These are phyloP conservation scores for Blastobotrys attinorum DNA, from an alignment of 805 yeast species.

Conservation along the genomic window DNA sequence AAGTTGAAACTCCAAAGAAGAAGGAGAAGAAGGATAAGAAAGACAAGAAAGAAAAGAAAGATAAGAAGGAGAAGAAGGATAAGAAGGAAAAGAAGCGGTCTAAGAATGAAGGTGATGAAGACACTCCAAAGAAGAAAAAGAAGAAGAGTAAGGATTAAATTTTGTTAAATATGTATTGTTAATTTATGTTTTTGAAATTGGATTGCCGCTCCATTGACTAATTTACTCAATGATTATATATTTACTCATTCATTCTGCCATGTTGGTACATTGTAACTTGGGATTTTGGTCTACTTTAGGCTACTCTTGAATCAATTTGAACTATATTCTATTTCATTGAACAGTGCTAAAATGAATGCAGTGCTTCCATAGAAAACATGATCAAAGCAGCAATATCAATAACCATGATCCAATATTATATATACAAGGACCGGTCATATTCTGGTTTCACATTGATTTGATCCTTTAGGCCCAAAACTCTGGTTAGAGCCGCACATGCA, in stretches of 20 bases:
- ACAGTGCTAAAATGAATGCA: too few relatives aligned
- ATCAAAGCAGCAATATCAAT: too few relatives aligned
- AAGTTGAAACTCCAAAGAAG: constrained; percentile 39
- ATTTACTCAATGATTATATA: too few relatives aligned
- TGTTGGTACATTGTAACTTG: too few relatives aligned
- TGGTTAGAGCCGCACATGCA: constrained; percentile 4
- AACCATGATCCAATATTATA: neutral
- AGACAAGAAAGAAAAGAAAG: constrained; percentile 46
- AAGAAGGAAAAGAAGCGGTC: constrained; percentile 18
- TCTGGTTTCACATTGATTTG: neutral
- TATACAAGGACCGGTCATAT: neutral
- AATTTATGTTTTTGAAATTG: constrained; percentile 1
- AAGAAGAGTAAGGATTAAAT: constrained; percentile 11
- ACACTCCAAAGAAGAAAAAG: constrained; percentile 18
- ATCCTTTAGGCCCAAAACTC: neutral
- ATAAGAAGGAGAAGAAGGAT: constrained; percentile 16
- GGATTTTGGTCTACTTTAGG: too few relatives aligned
- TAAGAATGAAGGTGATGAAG: constrained; percentile 14
- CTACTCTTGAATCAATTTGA: too few relatives aligned
- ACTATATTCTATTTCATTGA: too few relatives aligned
- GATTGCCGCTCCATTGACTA: too few relatives aligned
- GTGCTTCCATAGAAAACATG: too few relatives aligned
- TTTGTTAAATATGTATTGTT: constrained; percentile 8
- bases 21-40: constrained; percentile 44
- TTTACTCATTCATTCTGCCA: too few relatives aligned